Conservation (phyloP, 2,329 filamentous ascomycete genomes). For the Sclerotinia subarctica region DNA sequence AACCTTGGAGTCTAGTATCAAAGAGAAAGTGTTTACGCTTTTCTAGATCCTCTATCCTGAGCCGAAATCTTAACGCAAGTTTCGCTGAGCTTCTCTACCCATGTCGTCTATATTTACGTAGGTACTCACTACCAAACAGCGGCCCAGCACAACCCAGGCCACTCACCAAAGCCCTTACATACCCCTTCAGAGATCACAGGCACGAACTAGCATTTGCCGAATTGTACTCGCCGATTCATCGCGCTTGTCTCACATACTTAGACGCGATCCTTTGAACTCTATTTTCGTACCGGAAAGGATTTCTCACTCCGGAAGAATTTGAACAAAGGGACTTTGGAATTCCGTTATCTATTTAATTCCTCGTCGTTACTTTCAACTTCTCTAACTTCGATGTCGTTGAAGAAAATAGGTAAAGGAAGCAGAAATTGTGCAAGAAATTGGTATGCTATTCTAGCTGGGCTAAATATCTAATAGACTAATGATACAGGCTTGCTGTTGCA, state of each 20-base stretch:
- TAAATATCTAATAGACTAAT: not conserved
- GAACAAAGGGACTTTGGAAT: not conserved
- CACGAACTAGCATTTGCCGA: not conserved
- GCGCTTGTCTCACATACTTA: not conserved
- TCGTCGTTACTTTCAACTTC: not conserved
- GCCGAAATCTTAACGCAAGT: not conserved
- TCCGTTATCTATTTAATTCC: not conserved
- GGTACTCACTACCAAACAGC: too few species aligned
- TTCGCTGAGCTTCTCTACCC: not conserved
- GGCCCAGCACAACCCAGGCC: not conserved
- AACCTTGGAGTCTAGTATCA: too few species aligned
- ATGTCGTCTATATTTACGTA: not conserved
- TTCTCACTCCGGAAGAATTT: conserved; percentile 7
- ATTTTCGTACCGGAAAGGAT: not conserved
- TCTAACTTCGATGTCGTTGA: not conserved
- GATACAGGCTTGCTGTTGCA: not conserved
- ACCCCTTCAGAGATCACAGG: not conserved
- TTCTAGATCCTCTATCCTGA: not conserved
- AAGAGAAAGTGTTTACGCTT: not conserved
- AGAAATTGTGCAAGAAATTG: not conserved
- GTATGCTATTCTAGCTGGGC: not conserved
- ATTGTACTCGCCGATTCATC: not conserved
- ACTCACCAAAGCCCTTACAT: not conserved
- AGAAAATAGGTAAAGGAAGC: not conserved
- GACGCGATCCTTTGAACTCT: not conserved